Evolutionary conservation across 2,329 filamentous ascomycete genomes (phyloP), one percentile per base, ranked within the genome.

Genomic region (Aspergillus nomiae): DNA sequence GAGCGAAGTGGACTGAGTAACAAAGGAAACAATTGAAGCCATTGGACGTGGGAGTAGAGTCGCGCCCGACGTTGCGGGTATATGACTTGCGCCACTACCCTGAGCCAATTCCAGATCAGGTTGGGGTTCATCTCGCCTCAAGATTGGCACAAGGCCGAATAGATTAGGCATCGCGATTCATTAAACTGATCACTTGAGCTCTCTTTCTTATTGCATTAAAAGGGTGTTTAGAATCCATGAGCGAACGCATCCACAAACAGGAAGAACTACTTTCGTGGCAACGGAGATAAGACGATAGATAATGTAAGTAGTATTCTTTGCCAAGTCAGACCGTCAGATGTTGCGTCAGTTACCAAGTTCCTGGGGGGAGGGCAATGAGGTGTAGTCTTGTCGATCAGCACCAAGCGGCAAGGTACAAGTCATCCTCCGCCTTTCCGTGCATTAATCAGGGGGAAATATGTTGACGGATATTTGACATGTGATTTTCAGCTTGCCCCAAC

Each of bases 1-100:
- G 38, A 83, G 73, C 0, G 81, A 82, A 8, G 79, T 81, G 6
- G 80, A 78, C 65, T 83, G 76, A 65, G 81, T 76, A 58, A 81
- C 65, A 38, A 80, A 67, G 16, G 78, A 81, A n/a, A 83, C 74
- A 19, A 80, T 63, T 6, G 80, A 80, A 12, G 81, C 81, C 30
- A 81, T 73, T 41, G 79, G 77, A 28, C 73, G 72, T 34, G 81
- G 80, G 4, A 83, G 75, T 6, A 83, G 73, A 16, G 81, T 81
- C 21, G 66, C 63, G 28, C 73, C 76, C 21, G 71, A 72, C 4
- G 69, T 71, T 24, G 72, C 69, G 50, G 72, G 66, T 56, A 64
- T 65, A 69, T 75, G 70, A 54, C 59, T 68, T 54, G 70, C 60
- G 58, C 45, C 53, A 54, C 59, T 51, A 34, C 54, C 60, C 50